Evolutionary conservation across 2,329 filamentous ascomycete genomes (phyloP).

Genomic region (Aspergillus awamori): DNA sequence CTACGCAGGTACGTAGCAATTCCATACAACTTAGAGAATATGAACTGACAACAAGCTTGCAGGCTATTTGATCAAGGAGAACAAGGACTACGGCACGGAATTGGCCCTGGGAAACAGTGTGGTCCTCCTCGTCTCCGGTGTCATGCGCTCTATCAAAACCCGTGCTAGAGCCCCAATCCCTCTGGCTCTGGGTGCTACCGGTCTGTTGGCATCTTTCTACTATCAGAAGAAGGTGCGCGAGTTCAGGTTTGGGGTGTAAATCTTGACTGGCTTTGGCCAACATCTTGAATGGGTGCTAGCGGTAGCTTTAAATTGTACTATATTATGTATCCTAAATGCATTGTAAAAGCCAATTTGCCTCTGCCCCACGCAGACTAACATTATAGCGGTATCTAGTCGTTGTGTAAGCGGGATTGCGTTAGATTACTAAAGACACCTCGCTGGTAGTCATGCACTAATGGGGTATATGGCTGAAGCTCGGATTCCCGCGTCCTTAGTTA

Average conservation of each 20-base stretch:
- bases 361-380: too few relatives aligned
- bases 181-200: slow-evolving; percentile 17
- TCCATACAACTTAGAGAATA: too few relatives aligned
- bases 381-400: too few relatives aligned
- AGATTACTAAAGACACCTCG: too few relatives aligned
- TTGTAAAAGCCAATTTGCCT: too few relatives aligned
- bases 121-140: slow-evolving; percentile 19
- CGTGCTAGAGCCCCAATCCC: slow-evolving; percentile 19
- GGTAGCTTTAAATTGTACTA: too few relatives aligned
- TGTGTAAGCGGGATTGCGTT: too few relatives aligned
- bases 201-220: slow-evolving; percentile 13
- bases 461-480: too few relatives aligned
- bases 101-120: slow-evolving; percentile 25
- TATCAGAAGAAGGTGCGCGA: slow-evolving; percentile 19
- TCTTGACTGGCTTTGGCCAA: neutral
- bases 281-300: neutral
- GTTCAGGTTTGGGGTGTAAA: slow-evolving; percentile 15
- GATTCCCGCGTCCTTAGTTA: too few relatives aligned
- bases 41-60: too few relatives aligned
- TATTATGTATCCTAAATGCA: too few relatives aligned
- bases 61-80: slow-evolving; percentile 25
- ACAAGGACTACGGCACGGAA: slow-evolving; percentile 26
- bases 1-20: slow-evolving; percentile 15
- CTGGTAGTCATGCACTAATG: too few relatives aligned
- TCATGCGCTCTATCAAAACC: slow-evolving; percentile 19